Conservation (phyloP, 202 grass and related monocot species). For the Brachypodium distachyon region DNA sequence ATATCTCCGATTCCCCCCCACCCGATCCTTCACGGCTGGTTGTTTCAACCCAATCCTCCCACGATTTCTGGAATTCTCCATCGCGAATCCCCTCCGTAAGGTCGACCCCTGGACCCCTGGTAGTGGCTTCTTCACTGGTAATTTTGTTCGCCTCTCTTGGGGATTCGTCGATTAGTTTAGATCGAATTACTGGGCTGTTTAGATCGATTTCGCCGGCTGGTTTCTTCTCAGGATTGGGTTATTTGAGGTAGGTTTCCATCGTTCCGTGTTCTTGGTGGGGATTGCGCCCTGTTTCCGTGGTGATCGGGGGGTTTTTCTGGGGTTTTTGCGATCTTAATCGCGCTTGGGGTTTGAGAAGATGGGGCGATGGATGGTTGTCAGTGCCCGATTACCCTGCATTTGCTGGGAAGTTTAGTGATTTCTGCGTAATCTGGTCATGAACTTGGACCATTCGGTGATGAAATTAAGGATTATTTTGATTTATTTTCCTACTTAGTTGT, state of each 20-base stretch:
- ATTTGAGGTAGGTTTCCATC: neutral
- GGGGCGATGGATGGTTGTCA: neutral
- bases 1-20: neutral
- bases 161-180: neutral
- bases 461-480: neutral
- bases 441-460: neutral
- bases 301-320: slow-evolving; percentile 34
- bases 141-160: slow-evolving; percentile 6
- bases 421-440: neutral
- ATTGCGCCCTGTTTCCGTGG: slow-evolving; percentile 14
- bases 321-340: slow-evolving; percentile 28
- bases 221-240: neutral
- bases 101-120: neutral
- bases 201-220: neutral
- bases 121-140: neutral
- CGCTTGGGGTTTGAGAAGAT: neutral
- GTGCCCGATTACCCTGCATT: neutral
- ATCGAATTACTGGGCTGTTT: neutral
- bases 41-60: neutral
- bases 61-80: neutral
- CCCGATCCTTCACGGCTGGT: neutral
- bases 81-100: slow-evolving; percentile 6
- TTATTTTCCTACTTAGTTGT: neutral
- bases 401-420: neutral
- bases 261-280: slow-evolving; percentile 18